phyloP scores from a whole-genome alignment of 805 yeast genomes.

The Candida sithepensis region DNA sequence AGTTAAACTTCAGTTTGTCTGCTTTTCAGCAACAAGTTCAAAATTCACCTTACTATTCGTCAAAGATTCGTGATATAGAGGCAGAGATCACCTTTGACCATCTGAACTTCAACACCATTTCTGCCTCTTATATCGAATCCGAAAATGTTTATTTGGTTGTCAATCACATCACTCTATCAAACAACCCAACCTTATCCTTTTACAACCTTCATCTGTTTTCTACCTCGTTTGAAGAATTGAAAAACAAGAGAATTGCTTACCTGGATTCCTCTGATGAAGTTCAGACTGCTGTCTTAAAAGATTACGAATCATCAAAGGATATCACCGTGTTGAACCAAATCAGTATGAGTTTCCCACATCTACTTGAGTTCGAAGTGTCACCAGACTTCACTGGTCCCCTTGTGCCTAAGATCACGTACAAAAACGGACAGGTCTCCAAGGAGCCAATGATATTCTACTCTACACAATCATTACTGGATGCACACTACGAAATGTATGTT shows the following conservation, averaged over 20 bases:
- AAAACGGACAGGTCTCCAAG: not conserved
- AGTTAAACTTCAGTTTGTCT: not conserved
- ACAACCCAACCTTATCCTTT: not conserved
- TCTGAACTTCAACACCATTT: not conserved
- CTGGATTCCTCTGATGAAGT: not conserved
- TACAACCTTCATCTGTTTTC: not conserved
- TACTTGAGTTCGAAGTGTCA: not conserved
- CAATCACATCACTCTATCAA: not conserved
- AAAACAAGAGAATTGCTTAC: not conserved
- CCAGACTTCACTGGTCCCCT: not conserved
- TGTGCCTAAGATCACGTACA: not conserved
- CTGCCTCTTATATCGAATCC: not conserved
- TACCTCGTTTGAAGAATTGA: not conserved
- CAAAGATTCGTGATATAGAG: not conserved
- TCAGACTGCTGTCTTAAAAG: not conserved
- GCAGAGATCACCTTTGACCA: not conserved
- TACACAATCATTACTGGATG: not conserved
- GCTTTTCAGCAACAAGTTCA: not conserved
- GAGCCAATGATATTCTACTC: not conserved
- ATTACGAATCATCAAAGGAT: not conserved
- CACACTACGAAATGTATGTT: not conserved
- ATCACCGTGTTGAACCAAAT: not conserved
- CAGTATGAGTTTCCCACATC: not conserved
- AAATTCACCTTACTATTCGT: not conserved
- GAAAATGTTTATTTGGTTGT: not conserved